phyloP scores from a whole-genome alignment of 2,329 filamentous ascomycete genomes.

The Lachnellula occidentalis region DNA sequence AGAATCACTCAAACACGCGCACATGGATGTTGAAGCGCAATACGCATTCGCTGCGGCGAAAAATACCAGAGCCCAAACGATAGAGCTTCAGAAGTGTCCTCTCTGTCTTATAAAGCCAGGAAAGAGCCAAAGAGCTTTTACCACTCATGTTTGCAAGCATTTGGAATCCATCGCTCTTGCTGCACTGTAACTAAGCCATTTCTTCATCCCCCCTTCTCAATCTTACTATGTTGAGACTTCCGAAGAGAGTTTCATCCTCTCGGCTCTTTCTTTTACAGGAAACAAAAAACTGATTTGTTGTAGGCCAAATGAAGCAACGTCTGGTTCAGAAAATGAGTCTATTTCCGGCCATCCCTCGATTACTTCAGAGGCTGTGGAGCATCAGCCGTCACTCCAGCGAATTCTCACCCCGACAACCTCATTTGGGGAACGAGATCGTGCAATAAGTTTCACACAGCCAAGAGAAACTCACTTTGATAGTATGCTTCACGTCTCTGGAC shows the following conservation, averaged over 20 bases:
- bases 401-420: no score
- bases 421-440: no score
- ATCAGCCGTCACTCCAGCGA: neutral
- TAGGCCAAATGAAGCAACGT: constrained; percentile 1
- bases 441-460: no score
- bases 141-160: constrained; percentile 10
- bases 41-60: neutral
- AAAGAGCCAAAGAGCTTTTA: constrained; percentile 4
- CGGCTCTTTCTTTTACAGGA: no score
- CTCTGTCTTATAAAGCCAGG: constrained; percentile 6
- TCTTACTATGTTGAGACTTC: no score
- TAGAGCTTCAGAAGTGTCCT: neutral
- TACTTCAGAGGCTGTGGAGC: neutral
- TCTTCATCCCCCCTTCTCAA: no score
- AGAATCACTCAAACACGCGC: neutral
- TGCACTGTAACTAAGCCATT: neutral
- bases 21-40: neutral
- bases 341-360: neutral
- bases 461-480: no score
- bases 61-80: neutral
- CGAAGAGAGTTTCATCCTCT: no score
- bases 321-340: constrained; percentile 3
- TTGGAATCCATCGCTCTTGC: constrained; percentile 9
- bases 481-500: no score
- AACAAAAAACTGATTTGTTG: no score